Percentiles rank a stretch among this genome's conserved stretches.
These are phyloP conservation scores for Pythium dissotocum DNA, from an alignment of 352 stramenopile genomes.

Conservation along the genomic window DNA sequence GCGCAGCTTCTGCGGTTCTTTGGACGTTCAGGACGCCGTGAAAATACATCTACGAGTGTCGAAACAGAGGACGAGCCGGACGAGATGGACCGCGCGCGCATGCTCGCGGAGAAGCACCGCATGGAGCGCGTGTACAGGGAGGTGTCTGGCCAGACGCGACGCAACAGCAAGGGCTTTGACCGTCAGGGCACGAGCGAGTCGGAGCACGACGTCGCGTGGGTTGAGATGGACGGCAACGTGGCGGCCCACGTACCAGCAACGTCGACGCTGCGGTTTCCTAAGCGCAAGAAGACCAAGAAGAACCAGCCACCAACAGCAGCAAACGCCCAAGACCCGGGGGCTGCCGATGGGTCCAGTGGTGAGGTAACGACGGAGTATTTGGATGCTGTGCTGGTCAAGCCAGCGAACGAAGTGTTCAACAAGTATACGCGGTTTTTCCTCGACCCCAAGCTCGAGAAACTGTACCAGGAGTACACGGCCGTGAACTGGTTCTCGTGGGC, in stretches of 20 bases:
- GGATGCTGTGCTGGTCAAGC: constrained; percentile 70
- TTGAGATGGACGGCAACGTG: constrained; percentile 30
- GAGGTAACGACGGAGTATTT: constrained; percentile 76
- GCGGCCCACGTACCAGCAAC: constrained; percentile 9
- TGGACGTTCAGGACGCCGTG: constrained; percentile 7
- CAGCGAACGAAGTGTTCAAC: constrained; percentile 74
- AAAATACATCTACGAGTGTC: neutral
- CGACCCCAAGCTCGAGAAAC: constrained; percentile 63
- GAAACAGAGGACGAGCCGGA: constrained; percentile 4
- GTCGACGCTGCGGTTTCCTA: constrained; percentile 28
- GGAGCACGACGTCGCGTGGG: constrained; percentile 28
- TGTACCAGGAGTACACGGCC: constrained; percentile 87
- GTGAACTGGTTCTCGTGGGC: constrained; percentile 81
- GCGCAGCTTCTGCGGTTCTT: constrained; percentile 34
- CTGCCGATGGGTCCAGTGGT: constrained; percentile 6
- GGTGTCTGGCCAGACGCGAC: constrained; percentile 42
- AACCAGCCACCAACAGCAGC: constrained; percentile 6
- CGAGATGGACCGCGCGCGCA: constrained; percentile 11
- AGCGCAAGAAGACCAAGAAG: constrained; percentile 24
- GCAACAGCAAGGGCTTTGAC: constrained; percentile 16
- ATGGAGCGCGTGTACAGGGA: constrained; percentile 61
- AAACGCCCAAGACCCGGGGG: neutral
- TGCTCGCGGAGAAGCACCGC: constrained; percentile 34
- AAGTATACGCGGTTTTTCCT: constrained; percentile 81
- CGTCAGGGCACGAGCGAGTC: constrained; percentile 20